Conservation (phyloP, 2,329 filamentous ascomycete genomes). For the Cadophora malorum region DNA sequence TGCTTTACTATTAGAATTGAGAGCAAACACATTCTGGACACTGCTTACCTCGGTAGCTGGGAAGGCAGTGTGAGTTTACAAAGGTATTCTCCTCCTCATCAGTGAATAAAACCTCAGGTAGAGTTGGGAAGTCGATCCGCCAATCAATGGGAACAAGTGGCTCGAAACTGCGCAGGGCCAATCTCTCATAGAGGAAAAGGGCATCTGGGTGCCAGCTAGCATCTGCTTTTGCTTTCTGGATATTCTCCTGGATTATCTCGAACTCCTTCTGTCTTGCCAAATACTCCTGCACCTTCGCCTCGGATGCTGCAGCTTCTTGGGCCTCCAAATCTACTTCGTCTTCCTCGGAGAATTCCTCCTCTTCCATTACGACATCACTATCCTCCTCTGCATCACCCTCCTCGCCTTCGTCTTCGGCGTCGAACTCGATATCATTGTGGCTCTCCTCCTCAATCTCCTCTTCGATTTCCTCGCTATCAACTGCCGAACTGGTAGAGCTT, state of each 20-base stretch:
- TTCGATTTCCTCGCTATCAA: constrained; percentile 15
- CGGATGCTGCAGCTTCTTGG: constrained; percentile 25
- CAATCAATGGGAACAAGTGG: constrained; percentile 40
- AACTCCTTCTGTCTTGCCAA: constrained; percentile 42
- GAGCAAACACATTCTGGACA: neutral
- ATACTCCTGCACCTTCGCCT: constrained; percentile 42
- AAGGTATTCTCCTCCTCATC: constrained; percentile 36
- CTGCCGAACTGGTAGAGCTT: constrained; percentile 14
- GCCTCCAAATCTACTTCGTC: constrained; percentile 27
- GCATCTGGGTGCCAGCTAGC: constrained; percentile 44
- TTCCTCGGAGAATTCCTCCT: constrained; percentile 15
- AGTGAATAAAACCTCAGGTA: constrained; percentile 42
- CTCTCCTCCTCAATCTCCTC: constrained; percentile 18
- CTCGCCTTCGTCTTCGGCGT: constrained; percentile 21
- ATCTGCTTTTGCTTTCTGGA: constrained; percentile 36
- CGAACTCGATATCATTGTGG: constrained; percentile 21
- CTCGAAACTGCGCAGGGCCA: constrained; percentile 44
- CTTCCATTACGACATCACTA: constrained; percentile 25
- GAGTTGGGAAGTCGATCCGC: constrained; percentile 43
- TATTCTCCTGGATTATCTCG: constrained; percentile 34
- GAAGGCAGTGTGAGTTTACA: constrained; percentile 39
- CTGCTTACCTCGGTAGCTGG: constrained; percentile 38
- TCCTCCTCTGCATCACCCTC: constrained; percentile 25
- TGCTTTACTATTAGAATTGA: constrained; percentile 29
- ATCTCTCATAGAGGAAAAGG: constrained; percentile 41